Evolutionary conservation across 768 basidiomycete genomes (phyloP), one percentile per base, ranked within the genome.

Genomic region (Vararia minispora): DNA sequence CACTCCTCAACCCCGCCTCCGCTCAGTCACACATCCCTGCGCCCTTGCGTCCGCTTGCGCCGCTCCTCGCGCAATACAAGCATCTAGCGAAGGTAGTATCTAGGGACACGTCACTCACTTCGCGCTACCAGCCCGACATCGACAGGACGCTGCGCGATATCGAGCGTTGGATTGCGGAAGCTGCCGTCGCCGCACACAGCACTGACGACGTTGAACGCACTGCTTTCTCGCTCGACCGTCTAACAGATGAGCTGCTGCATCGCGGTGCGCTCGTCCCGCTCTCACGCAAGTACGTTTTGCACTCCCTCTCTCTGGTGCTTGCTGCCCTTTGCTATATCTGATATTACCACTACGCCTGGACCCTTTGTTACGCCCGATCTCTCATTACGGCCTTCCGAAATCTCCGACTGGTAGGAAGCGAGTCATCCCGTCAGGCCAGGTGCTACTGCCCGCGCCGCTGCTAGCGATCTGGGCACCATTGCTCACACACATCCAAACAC

Each of bases 131-230:
- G 32, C 55, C 62, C 5, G 69, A 75, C 12, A 62, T 81, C 11
- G 55, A 66, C 5, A 50, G 60, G 4, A 51, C 71, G 11, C 58
- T 78, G 32, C 71, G 73, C 42, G 78, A 79, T 29, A 54, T 86
- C 14, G 87, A 90, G 51, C 63, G 79, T 12, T 90, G 85, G 84
- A 68, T 89, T 22, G 64, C 77, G 3, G 86, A 92, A 59, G 73
- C 74, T 17, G 71, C 69, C 51, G 69, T 83, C 17, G 70, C 75
- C 16, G 72, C 76, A 20, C 69, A 72, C 37, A 12, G 41, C 50
- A 2, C 32, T 50, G 59, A 60, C 6, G 47, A 54, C 24, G 44
- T 52, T 22, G 45, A 38, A 73, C 69, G 50, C 82, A 86, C 53
- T 58, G 56, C 33, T 80, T n/a, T 76, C 71, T 81, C 80, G 6